Evolutionary conservation across 352 stramenopile species (phyloP).

Genomic region (Globisporangium orthogonon): DNA sequence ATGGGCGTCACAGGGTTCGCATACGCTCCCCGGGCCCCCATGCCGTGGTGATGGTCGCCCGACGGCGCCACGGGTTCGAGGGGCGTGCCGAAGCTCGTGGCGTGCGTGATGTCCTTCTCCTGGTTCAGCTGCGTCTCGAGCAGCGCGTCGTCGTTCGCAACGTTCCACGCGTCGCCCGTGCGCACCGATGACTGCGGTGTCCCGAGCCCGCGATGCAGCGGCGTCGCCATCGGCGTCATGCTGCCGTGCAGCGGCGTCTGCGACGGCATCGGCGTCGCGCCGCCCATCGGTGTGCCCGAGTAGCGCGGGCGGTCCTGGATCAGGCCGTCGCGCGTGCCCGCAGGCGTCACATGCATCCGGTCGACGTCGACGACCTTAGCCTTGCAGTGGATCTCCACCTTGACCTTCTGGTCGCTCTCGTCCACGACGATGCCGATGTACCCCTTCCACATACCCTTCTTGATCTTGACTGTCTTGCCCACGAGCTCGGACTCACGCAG

Average conservation of each 20-base stretch:
- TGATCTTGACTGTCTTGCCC: conserved; percentile 89
- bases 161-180: conserved; percentile 74
- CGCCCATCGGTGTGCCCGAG: conserved; percentile 69
- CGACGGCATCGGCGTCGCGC: conserved; percentile 69
- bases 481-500: conserved; percentile 71
- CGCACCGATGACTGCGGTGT: conserved; percentile 63
- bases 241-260: conserved; percentile 81
- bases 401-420: conserved; percentile 86
- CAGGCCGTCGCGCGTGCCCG: conserved; percentile 71
- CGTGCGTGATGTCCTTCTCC: conserved; percentile 87
- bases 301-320: conserved; percentile 71
- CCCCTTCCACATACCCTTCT: conserved; percentile 88
- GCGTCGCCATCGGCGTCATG: conserved; percentile 86
- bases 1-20: conserved; percentile 43
- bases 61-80: conserved; percentile 69
- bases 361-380: conserved; percentile 86
- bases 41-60: conserved; percentile 42
- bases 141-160: conserved; percentile 81
- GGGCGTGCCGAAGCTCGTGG: conserved; percentile 79
- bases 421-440: conserved; percentile 91
- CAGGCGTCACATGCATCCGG: conserved; percentile 65
- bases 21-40: conserved; percentile 36
- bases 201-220: conserved; percentile 72
- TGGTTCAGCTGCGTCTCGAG: conserved; percentile 87
- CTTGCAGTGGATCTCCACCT: conserved; percentile 90